A percentile compares a stretch with the other conserved stretches of the same genome.
These are phyloP conservation scores for Tuber borchii DNA, from an alignment of 495 filamentous ascomycete species.

Conservation along the genomic window DNA sequence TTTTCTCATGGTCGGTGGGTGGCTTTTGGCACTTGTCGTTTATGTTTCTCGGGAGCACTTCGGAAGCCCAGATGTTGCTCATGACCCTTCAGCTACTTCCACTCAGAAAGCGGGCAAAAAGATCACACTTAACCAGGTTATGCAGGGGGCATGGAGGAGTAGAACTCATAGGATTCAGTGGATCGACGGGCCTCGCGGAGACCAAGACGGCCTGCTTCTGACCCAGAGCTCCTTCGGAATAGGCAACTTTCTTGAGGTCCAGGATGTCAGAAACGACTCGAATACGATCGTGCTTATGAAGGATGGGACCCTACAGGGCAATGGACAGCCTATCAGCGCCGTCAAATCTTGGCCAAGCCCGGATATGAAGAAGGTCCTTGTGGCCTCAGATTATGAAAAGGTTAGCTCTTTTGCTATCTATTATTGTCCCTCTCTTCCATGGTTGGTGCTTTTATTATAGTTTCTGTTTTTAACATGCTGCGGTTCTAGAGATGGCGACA, in stretches of 20 bases:
- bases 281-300: constrained; percentile 64
- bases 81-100: constrained; percentile 62
- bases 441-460: not conserved
- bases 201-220: constrained; percentile 80
- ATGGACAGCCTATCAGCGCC: constrained; percentile 50
- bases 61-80: constrained; percentile 53
- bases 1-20: constrained; percentile 63
- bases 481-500: constrained; percentile 73
- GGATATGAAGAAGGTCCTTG: constrained; percentile 74
- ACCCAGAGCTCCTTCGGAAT: constrained; percentile 44
- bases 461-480: not conserved
- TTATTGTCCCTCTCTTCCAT: not conserved
- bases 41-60: constrained; percentile 65
- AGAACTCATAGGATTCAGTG: constrained; percentile 68
- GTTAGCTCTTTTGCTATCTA: constrained; percentile 17
- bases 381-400: constrained; percentile 57
- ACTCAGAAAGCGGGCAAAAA: constrained; percentile 64
- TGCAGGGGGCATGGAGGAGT: constrained; percentile 64
- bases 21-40: constrained; percentile 68
- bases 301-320: constrained; percentile 54
- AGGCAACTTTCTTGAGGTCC: constrained; percentile 40
- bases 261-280: constrained; percentile 46
- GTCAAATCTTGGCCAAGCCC: constrained; percentile 65
- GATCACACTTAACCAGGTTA: constrained; percentile 73
- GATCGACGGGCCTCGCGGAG: constrained; percentile 76